Evolutionary conservation across 2,329 filamentous ascomycete genomes (phyloP), one percentile per base, ranked within the genome.

Genomic region (Huntiella omanensis): DNA sequence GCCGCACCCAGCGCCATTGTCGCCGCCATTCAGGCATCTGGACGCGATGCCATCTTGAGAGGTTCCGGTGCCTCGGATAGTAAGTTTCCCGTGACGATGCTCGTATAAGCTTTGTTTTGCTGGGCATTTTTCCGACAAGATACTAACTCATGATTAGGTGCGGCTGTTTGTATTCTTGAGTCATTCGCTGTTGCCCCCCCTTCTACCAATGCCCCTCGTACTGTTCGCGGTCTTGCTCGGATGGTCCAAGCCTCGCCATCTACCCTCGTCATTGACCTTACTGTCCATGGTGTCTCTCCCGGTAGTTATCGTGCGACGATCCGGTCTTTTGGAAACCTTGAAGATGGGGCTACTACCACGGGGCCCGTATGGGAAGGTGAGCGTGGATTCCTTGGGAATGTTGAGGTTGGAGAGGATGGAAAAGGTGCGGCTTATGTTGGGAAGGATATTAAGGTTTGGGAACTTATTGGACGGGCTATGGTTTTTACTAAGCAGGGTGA

Each of bases 151-250:
- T 13, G 1, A 3, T 8, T 22, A 75, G 81, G 75, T 58, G 83
- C 86, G 28, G 85, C 88, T 39, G 91, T 98, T 38, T 94, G 87
- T 63, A 96, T 98, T 57, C 75, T 98, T 50, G 91, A 98, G 67
- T 92, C 85, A 48, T 77, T 71, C 54, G 57, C 65, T 55, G 77
- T 84, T 57, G 71, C 77, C 40, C 64, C 62, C 34, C 52, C 58
- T n/a, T 57, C 60, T 45, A 61, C 62, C 28, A 60, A 61, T 33
- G 58, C 56, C 33, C 57, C 60, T 50, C 64, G 71, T 43, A 64
- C 82, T 55, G 86, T 98, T 45, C 76, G 83, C 54, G 91, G 91
- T 22, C 67, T 98, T 36, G 85, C 83, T 51, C 77, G 91, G 54
- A 92, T 98, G 81, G 88, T 98, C 37, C 84, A 96, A 58, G 85